These are phyloP conservation scores for Backusella tarrabulga DNA, from an alignment of 192 early-diverging fungal genomes.

Conservation along the genomic window DNA sequence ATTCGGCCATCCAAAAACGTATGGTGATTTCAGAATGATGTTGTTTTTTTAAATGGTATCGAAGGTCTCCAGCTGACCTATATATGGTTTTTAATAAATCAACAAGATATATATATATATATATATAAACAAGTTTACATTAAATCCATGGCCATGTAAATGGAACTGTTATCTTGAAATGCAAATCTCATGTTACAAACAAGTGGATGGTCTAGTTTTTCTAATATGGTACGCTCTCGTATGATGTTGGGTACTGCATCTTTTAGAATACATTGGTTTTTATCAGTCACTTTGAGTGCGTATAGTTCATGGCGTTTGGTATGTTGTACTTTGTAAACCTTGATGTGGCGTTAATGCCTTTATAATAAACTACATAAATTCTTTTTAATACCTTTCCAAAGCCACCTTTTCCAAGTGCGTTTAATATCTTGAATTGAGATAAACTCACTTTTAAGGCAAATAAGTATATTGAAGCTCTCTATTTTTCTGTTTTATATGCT, in stretches of 20 bases:
- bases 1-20: constrained; percentile 86
- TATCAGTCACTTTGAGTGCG: constrained; percentile 89
- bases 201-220: constrained; percentile 71
- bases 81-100: background rate
- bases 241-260: constrained; percentile 82
- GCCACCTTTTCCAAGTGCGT: constrained; percentile 81
- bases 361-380: background rate
- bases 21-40: constrained; percentile 76
- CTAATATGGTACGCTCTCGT: constrained; percentile 73
- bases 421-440: constrained; percentile 71
- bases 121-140: constrained; percentile 51
- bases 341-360: background rate
- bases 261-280: constrained; percentile 82
- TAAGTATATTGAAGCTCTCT: background rate
- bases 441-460: constrained; percentile 11
- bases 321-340: constrained; percentile 82
- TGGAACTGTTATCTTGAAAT: constrained; percentile 85
- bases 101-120: background rate
- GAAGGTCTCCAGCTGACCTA: constrained; percentile 82
- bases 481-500: background rate
- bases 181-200: constrained; percentile 81
- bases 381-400: constrained; percentile 76
- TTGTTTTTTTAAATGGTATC: constrained; percentile 73
- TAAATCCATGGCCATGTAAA: constrained; percentile 89
- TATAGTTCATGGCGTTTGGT: constrained; percentile 65